phyloP scores from a whole-genome alignment of 2,329 filamentous ascomycete species.

The Periconia sp. region DNA sequence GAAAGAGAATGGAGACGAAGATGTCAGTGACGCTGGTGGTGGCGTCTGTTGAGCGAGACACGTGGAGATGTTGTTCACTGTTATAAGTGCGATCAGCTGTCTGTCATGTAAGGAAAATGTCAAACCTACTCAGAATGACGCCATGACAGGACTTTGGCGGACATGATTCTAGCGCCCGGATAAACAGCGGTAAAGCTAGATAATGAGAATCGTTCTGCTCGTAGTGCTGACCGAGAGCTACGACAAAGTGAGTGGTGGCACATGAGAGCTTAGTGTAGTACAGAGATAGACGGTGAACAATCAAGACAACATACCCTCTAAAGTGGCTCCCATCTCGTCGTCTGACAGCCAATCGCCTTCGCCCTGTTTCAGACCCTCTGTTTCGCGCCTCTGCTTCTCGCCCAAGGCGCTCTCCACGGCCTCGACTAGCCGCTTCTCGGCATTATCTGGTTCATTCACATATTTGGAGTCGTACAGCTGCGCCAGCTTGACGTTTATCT shows the following conservation, averaged over 20 bases:
- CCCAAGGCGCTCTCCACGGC: slow-evolving; percentile 80
- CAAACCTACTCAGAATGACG: slow-evolving; percentile 72
- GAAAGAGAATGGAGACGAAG: slow-evolving; percentile 43
- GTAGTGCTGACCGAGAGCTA: slow-evolving; percentile 78
- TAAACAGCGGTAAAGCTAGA: slow-evolving; percentile 82
- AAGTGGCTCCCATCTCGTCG: slow-evolving; percentile 73
- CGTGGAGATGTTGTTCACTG: slow-evolving; percentile 81
- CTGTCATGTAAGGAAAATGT: not conserved
- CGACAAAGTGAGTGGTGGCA: slow-evolving; percentile 34
- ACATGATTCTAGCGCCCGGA: slow-evolving; percentile 79
- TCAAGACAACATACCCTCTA: slow-evolving; percentile 64
- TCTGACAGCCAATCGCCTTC: slow-evolving; percentile 75
- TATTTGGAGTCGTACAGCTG: slow-evolving; percentile 81
- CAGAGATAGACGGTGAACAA: slow-evolving; percentile 10
- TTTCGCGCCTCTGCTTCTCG: slow-evolving; percentile 72
- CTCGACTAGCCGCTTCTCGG: slow-evolving; percentile 78
- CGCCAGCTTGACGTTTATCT: slow-evolving; percentile 81
- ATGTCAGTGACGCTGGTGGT: slow-evolving; percentile 37
- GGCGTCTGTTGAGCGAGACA: slow-evolving; percentile 71
- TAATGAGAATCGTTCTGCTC: slow-evolving; percentile 76
- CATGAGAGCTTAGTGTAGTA: slow-evolving; percentile 5
- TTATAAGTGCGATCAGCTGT: slow-evolving; percentile 15
- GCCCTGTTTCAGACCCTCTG: slow-evolving; percentile 70
- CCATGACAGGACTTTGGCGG: slow-evolving; percentile 73
- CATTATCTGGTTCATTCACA: slow-evolving; percentile 73